Conservation (phyloP, 495 filamentous ascomycete genomes). For the Amniculicola lignicola region DNA sequence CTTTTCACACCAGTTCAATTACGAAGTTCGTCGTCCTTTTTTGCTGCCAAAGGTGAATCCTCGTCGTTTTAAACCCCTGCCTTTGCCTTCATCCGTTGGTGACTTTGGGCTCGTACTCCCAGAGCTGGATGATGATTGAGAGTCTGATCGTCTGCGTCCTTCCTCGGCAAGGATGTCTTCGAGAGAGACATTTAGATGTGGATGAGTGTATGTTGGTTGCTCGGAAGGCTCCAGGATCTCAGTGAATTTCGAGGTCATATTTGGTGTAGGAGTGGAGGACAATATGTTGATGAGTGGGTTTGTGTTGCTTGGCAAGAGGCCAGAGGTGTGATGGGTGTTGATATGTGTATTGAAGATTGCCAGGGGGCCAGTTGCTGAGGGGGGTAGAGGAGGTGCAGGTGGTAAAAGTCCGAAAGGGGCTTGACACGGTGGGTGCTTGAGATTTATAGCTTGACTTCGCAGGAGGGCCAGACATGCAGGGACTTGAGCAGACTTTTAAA, state of each 20-base stretch:
- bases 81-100: conserved; percentile 10
- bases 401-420: no score
- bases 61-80: not conserved
- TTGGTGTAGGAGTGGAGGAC: not conserved
- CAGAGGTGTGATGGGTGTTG: no score
- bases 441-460: no score
- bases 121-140: conserved; percentile 30
- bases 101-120: conserved; percentile 15
- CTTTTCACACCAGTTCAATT: not conserved
- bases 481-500: conserved; percentile 19
- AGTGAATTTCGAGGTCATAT: conserved; percentile 39
- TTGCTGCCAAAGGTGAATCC: conserved; percentile 26
- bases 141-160: conserved; percentile 21
- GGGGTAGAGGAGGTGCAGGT: no score
- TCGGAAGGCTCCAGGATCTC: conserved; percentile 38
- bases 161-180: conserved; percentile 40
- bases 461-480: conserved; percentile 5
- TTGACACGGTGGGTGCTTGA: no score
- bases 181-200: conserved; percentile 36
- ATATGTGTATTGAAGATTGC: no score
- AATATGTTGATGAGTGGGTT: not conserved
- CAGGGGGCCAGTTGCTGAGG: no score
- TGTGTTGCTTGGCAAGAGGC: not conserved
- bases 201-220: conserved; percentile 28
- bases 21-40: conserved; percentile 15